Evolutionary conservation across 192 early-diverging fungal species (phyloP).

Genomic region (Coemansia sp.): DNA sequence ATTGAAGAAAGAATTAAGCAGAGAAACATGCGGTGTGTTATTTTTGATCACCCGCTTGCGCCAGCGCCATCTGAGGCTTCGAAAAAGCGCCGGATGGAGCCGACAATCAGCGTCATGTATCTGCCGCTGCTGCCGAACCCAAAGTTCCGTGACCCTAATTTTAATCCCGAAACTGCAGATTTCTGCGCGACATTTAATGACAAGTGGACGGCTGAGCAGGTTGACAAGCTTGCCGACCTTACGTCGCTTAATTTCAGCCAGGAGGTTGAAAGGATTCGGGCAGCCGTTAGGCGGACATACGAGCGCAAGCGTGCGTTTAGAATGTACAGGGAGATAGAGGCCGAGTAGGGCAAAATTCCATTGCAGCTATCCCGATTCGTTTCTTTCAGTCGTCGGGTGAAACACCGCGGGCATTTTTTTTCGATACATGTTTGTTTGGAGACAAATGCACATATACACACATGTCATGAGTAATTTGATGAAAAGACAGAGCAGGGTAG

Average conservation of each 20-base stretch:
- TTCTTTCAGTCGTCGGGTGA: neutral
- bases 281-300: constrained; percentile 48
- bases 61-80: constrained; percentile 17
- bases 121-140: constrained; percentile 64
- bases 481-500: too few species aligned
- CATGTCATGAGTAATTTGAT: too few species aligned
- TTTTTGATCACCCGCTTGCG: constrained; percentile 47
- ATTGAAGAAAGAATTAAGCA: constrained; percentile 20
- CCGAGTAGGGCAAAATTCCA: neutral
- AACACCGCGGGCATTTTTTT: too few species aligned
- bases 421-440: too few species aligned
- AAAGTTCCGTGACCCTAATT: constrained; percentile 53
- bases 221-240: constrained; percentile 58
- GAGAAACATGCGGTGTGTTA: constrained; percentile 48
- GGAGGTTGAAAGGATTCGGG: constrained; percentile 53
- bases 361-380: neutral
- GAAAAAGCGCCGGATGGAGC: neutral
- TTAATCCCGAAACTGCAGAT: constrained; percentile 63
- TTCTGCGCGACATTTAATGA: constrained; percentile 71
- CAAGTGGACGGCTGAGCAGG: constrained; percentile 63
- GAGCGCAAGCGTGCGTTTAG: constrained; percentile 48
- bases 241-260: constrained; percentile 57
- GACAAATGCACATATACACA: too few species aligned
- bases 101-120: constrained; percentile 55
- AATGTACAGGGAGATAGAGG: constrained; percentile 20